phyloP scores from a whole-genome alignment of 169 alveolate genomes.

The Haemoproteus tartakovskyi region DNA sequence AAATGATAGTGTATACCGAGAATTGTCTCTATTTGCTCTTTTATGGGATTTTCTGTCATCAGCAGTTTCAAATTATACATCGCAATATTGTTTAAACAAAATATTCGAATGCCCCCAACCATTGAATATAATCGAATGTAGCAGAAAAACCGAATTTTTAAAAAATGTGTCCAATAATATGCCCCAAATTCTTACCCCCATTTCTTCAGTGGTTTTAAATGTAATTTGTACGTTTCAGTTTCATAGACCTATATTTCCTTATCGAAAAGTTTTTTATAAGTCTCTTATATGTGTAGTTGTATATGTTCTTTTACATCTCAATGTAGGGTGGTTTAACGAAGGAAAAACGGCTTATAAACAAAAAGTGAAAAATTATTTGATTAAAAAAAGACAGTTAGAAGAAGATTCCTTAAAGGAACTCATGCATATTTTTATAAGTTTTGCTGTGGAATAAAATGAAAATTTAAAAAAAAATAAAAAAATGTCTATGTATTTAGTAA shows the following conservation, averaged over 20 bases:
- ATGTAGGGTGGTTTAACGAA: too few relatives aligned
- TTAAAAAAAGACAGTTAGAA: too few relatives aligned
- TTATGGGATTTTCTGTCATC: slow-evolving; percentile 59
- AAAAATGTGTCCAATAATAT: slow-evolving; percentile 34
- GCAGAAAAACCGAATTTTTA: slow-evolving; percentile 51
- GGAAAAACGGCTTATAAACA: too few relatives aligned
- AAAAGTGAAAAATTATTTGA: too few relatives aligned
- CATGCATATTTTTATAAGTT: too few relatives aligned
- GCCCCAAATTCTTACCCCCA: slow-evolving; percentile 9
- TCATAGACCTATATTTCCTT: slow-evolving; percentile 46
- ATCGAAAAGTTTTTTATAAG: slow-evolving; percentile 27
- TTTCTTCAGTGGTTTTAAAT: slow-evolving; percentile 28
- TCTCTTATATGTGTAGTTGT: slow-evolving; percentile 45
- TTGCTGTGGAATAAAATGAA: too few relatives aligned
- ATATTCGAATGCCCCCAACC: too few relatives aligned
- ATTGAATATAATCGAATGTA: slow-evolving; percentile 24
- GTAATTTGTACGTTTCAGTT: slow-evolving; percentile 30
- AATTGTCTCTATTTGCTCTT: slow-evolving; percentile 43
- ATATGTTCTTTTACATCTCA: too few relatives aligned
- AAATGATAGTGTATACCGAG: slow-evolving; percentile 6
- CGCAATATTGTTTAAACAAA: slow-evolving; percentile 20
- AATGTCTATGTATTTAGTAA: too few relatives aligned
- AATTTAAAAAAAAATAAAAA: too few relatives aligned
- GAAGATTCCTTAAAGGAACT: too few relatives aligned
- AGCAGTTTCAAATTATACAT: slow-evolving; percentile 36